phyloP scores from a whole-genome alignment of 2,329 filamentous ascomycete genomes.

The Gremmenia infestans region DNA sequence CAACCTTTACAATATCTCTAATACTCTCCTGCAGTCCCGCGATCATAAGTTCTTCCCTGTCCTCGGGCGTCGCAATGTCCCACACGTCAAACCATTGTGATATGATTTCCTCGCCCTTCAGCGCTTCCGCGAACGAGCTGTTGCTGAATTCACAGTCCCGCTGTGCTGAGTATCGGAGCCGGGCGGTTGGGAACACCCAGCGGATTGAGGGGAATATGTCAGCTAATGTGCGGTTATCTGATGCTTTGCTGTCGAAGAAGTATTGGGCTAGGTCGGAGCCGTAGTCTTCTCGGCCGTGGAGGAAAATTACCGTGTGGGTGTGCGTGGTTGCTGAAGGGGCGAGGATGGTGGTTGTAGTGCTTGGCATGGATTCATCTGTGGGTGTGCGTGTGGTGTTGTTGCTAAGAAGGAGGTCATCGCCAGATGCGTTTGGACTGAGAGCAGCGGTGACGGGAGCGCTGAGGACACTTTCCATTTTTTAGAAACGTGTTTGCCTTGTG shows the following conservation, averaged over 20 bases:
- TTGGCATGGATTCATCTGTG: too few relatives aligned
- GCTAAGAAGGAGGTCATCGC: too few relatives aligned
- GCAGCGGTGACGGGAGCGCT: too few relatives aligned
- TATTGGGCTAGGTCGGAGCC: constrained; percentile 35
- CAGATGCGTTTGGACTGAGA: too few relatives aligned
- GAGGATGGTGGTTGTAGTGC: neutral
- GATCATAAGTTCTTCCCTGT: constrained; percentile 39
- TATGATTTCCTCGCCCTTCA: constrained; percentile 21
- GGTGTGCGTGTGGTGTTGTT: too few relatives aligned
- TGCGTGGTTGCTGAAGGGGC: constrained; percentile 22
- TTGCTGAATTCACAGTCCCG: constrained; percentile 21
- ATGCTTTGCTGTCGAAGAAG: constrained; percentile 36
- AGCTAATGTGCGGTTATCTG: constrained; percentile 9
- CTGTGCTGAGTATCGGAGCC: constrained; percentile 26
- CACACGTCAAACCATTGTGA: constrained; percentile 49
- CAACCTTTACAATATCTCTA: constrained; percentile 28
- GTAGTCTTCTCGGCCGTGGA: constrained; percentile 41
- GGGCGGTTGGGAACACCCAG: constrained; percentile 20
- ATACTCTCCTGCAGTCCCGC: constrained; percentile 38
- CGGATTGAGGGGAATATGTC: constrained; percentile 13
- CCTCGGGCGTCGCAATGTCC: constrained; percentile 32
- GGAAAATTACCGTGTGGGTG: constrained; percentile 41
- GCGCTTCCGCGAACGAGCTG: constrained; percentile 10
- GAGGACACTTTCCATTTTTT: too few relatives aligned
- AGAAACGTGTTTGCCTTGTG: too few relatives aligned